Evolutionary conservation across 257 asterid genomes (phyloP), one percentile per base, ranked within the genome.

Genomic region (Solanum chilense): DNA sequence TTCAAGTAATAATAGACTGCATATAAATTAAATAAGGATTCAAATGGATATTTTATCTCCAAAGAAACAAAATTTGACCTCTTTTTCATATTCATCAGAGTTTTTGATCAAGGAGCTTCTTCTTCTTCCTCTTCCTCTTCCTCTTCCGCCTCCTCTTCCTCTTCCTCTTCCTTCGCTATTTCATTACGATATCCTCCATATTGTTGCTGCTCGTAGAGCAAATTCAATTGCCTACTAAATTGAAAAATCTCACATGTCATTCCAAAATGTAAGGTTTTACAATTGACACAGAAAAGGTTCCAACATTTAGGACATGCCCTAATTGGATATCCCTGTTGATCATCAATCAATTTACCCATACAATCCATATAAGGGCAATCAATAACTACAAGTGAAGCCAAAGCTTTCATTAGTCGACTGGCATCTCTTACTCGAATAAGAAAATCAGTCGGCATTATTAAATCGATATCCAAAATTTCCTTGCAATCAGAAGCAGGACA

Each of bases 401-500:
- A n/a, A 44, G 12, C 60, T 35, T 20, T 5, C 12, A 33, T 6
- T 35, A 64, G 66, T 9, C 13, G 15, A 2, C 0, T 2, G 0
- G 35, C 56, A 5, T n/a, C 5, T 1, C 3, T 3, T 70, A 42
- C 58, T 5, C 85, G n/a, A 1, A 31, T 18, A 5, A 74, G 10
- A 39, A 71, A 25, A 13, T 86, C 88, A 37, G 6, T 2, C 2
- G 86, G 64, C 16, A 31, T 2, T 35, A 87, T 86, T 39, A 29
- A 89, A 2, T 12, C 2, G 0, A n/a, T 0, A 16, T 20, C 64
- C 14, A 86, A 41, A 35, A 10, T 15, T 29, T 6, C 31, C 9
- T 76, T 21, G 84, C 91, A 89, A 42, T 49, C 33, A 3, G 33
- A 29, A 42, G 39, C 80, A 1, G 91, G 91, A 77, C 89, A 87